Conservation (phyloP, 495 filamentous ascomycete species). For the Podospora didyma region DNA sequence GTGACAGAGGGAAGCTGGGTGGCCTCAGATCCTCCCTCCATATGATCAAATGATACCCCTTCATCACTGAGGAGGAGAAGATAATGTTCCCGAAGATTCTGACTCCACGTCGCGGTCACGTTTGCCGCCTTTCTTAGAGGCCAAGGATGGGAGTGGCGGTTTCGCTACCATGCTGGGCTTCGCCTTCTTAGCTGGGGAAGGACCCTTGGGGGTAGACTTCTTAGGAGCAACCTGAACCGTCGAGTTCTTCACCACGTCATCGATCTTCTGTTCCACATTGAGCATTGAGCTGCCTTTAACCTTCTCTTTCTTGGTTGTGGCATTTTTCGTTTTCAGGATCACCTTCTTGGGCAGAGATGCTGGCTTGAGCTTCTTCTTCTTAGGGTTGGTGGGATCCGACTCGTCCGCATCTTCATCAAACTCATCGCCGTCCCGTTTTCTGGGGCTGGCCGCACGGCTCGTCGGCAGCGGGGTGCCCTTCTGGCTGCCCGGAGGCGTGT, state of each 20-base stretch:
- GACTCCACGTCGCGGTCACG: constrained; percentile 42
- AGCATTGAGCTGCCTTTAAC: constrained; percentile 37
- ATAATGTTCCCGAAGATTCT: constrained; percentile 48
- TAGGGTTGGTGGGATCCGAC: constrained; percentile 42
- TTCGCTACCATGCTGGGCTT: constrained; percentile 35
- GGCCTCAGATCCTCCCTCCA: too few species aligned
- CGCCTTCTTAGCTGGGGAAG: constrained; percentile 44
- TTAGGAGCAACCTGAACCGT: constrained; percentile 43
- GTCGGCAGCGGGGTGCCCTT: constrained; percentile 56
- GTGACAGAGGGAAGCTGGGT: not conserved
- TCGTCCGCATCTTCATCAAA: constrained; percentile 49
- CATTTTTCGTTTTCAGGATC: constrained; percentile 43
- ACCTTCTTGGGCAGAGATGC: constrained; percentile 41
- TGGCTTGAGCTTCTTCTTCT: constrained; percentile 49
- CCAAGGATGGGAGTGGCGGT: constrained; percentile 31
- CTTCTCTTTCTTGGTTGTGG: constrained; percentile 43
- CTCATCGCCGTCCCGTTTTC: constrained; percentile 49
- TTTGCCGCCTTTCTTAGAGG: constrained; percentile 37
- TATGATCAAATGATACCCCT: not conserved
- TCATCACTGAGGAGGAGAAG: constrained; percentile 38
- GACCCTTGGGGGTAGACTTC: constrained; percentile 35
- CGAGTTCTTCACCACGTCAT: constrained; percentile 34
- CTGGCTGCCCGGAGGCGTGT: constrained; percentile 54
- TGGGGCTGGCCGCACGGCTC: constrained; percentile 42
- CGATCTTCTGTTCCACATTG: constrained; percentile 37